Conservation (phyloP, 345 rosid species). For the Sisymbrium altissimum region DNA sequence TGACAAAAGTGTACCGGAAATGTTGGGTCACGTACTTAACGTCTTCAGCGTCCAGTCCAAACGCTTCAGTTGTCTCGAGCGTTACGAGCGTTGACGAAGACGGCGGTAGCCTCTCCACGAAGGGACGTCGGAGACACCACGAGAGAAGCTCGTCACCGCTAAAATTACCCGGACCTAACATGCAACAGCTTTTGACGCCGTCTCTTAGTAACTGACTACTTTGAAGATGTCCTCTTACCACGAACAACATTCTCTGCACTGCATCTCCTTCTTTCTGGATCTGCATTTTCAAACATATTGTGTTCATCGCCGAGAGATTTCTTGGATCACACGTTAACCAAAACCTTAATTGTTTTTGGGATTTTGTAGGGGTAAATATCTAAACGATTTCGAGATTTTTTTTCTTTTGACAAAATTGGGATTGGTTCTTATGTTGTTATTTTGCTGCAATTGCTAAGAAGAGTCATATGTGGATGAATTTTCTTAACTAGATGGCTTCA, state of each 20-base stretch:
- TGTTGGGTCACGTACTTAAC: conserved; percentile 93
- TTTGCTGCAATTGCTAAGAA: not conserved
- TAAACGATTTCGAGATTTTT: too few species aligned
- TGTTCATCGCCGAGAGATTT: not conserved
- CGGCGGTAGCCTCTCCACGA: conserved; percentile 80
- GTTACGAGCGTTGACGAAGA: conserved; percentile 84
- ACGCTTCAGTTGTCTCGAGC: conserved; percentile 90
- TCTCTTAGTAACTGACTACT: conserved; percentile 90
- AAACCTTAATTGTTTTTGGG: not conserved
- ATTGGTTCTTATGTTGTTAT: too few species aligned
- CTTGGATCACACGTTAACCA: not conserved
- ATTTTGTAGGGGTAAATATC: not conserved
- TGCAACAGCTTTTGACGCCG: conserved; percentile 85
- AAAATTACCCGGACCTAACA: conserved; percentile 97
- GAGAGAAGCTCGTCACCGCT: conserved; percentile 95
- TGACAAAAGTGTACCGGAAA: conserved; percentile 92
- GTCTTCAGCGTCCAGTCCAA: conserved; percentile 85
- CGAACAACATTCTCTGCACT: conserved; percentile 88
- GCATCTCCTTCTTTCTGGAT: conserved; percentile 94
- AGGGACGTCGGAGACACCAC: conserved; percentile 89
- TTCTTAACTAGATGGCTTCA: not conserved
- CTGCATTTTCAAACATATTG: conserved; percentile 30
- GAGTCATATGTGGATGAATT: not conserved
- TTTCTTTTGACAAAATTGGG: too few species aligned
- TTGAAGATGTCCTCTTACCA: conserved; percentile 95